Evolutionary conservation across 1,284 basidiomycete genomes (phyloP).

Genomic region (Boletus putidus): DNA sequence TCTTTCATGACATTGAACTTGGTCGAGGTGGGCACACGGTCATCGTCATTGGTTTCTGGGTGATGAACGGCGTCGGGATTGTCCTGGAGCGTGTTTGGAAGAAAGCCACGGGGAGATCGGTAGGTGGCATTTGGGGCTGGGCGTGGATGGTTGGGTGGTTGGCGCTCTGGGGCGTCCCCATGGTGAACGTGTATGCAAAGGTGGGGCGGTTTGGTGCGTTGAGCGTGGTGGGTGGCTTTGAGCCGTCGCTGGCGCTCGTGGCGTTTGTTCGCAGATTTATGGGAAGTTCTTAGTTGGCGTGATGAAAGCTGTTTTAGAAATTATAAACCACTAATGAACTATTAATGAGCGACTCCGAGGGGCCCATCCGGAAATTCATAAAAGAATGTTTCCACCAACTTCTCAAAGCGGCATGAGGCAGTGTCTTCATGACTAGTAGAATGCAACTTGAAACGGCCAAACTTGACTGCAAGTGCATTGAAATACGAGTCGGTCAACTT

Average conservation of each 20-base stretch:
- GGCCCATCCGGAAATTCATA: no score
- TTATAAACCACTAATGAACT: no score
- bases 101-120: slow-evolving; percentile 40
- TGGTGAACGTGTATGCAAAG: slow-evolving; percentile 52
- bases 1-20: slow-evolving; percentile 56
- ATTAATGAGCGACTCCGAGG: not conserved
- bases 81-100: slow-evolving; percentile 51
- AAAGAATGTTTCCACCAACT: no score
- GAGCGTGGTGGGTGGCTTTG: slow-evolving; percentile 15
- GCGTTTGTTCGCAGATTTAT: not conserved
- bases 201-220: slow-evolving; percentile 37
- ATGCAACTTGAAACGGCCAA: no score
- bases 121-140: slow-evolving; percentile 48
- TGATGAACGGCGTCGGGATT: slow-evolving; percentile 56
- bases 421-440: no score
- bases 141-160: slow-evolving; percentile 53
- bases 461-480: no score
- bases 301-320: no score
- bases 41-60: slow-evolving; percentile 51
- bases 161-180: slow-evolving; percentile 45
- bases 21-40: slow-evolving; percentile 49
- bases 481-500: no score
- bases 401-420: no score
- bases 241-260: slow-evolving; percentile 17
- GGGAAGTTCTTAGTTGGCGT: no score